Base-by-base conservation (phyloP, 2,329 filamentous ascomycete genomes). In the Ustilaginoidea virens region DNA sequence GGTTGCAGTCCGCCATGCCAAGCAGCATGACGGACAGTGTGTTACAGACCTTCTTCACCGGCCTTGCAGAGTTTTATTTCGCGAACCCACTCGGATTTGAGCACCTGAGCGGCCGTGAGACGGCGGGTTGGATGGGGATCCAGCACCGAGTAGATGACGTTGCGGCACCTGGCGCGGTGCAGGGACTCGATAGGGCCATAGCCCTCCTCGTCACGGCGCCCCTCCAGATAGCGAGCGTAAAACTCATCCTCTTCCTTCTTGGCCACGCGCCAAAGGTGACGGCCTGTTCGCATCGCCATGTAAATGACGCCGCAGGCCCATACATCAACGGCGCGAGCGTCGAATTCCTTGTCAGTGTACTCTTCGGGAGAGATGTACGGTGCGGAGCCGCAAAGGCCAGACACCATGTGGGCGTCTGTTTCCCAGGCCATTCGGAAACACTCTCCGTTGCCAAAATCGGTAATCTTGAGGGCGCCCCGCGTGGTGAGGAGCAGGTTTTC, bases 351-450 rank as follows among this genome's bases (percentile, higher is more conserved):
- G 48, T 92, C 86, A 2, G 76, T 72, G 46, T 98, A 98, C 52
- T 98, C 90, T 51, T 98, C 90, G 0, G 90, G 90, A 2, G 90
- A 82, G 41, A 98, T 98, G 49, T 98, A 98, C 1, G 90, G 90
- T 14, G 87, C 90, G 10, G 86, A 94, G 23, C 90, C 90, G 52
- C 90, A 98, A 9, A 98, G 73, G 24, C 90, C 90, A 23, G 85
- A 87, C 4, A 92, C 93, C 86, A 96, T 94, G 55, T 96, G 90
- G 13, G 90, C 80, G 52, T 96, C 86, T 30, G 85, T 90, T 55
- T 98, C 90, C 90, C 90, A 98, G 2, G 90, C 90, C 87, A 96
- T 96, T 32, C 90, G 79, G 68, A 98, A 98, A 55, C 90, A 98
- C 55, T 98, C 90, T 45, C 90, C 90, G 44, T 98, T 98, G 37